These are phyloP conservation scores for Penicillium verhagenii DNA, from an alignment of 495 filamentous ascomycete genomes.

Conservation along the genomic window DNA sequence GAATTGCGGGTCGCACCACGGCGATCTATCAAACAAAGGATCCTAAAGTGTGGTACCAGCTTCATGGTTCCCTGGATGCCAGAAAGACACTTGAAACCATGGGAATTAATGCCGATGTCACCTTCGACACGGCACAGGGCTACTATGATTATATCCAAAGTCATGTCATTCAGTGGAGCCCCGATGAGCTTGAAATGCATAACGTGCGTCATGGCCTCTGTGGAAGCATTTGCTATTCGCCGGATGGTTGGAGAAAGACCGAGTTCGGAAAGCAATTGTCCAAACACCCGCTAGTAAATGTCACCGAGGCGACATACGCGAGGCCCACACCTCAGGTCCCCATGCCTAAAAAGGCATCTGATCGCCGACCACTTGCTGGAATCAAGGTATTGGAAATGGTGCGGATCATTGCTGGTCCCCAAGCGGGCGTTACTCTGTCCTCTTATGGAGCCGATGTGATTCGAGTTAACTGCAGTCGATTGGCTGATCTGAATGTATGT, in stretches of 20 bases:
- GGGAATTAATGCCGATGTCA: constrained; percentile 23
- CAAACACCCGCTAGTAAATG: constrained; percentile 24
- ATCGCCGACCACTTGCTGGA: constrained; percentile 49
- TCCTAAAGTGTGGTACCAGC: constrained; percentile 29
- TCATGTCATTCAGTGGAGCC: constrained; percentile 25
- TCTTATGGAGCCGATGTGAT: constrained; percentile 61
- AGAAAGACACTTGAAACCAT: constrained; percentile 19
- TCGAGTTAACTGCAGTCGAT: constrained; percentile 49
- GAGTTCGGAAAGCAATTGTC: constrained; percentile 22
- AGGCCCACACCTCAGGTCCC: constrained; percentile 17
- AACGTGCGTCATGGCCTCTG: constrained; percentile 30
- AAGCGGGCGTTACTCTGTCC: constrained; percentile 50
- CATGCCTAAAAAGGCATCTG: constrained; percentile 4
- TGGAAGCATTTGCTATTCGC: constrained; percentile 35
- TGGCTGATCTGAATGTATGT: constrained; percentile 43
- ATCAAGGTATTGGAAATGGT: constrained; percentile 60
- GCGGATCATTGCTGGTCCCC: constrained; percentile 58
- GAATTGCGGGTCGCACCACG: constrained; percentile 21
- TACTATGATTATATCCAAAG: constrained; percentile 21
- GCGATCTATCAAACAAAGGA: constrained; percentile 31
- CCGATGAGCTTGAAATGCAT: constrained; percentile 37
- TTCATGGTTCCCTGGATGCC: constrained; percentile 33
- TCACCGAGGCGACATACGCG: constrained; percentile 16
- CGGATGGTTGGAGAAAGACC: constrained; percentile 32
- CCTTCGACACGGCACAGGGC: not conserved